These are phyloP conservation scores for Cercospora sojina DNA, from an alignment of 2,329 filamentous ascomycete species.

Conservation along the genomic window DNA sequence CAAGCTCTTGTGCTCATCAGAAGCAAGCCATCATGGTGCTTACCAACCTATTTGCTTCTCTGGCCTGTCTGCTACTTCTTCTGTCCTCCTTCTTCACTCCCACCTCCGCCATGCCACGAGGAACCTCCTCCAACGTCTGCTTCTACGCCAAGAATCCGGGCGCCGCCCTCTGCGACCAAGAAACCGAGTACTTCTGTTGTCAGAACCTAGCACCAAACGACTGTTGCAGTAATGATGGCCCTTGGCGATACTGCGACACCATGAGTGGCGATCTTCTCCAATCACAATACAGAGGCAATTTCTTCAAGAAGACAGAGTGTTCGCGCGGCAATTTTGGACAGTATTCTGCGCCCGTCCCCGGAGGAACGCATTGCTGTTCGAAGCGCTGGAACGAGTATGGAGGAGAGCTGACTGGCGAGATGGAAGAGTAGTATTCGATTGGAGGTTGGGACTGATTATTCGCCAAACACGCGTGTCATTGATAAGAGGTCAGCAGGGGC, in stretches of 20 bases:
- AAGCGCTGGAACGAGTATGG: neutral
- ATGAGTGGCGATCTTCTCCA: neutral
- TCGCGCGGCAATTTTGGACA: neutral
- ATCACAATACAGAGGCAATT: neutral
- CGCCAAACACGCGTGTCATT: neutral
- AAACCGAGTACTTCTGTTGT: no score
- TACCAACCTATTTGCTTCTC: neutral
- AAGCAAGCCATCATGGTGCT: neutral
- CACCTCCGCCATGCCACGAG: no score
- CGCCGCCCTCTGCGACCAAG: no score
- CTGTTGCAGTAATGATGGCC: no score
- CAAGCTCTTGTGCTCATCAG: neutral
- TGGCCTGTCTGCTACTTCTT: neutral
- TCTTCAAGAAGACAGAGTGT: neutral
- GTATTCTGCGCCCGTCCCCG: neutral
- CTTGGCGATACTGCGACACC: neutral
- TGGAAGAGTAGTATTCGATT: neutral
- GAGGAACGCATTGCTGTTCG: neutral
- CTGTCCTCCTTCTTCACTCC: neutral
- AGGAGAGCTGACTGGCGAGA: neutral
- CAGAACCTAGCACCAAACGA: no score
- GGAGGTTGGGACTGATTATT: neutral
- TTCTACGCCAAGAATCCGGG: neutral
- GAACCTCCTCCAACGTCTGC: no score
- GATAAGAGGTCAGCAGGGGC: neutral